A percentile compares a stretch with the other conserved stretches of the same genome.
phyloP scores from a whole-genome alignment of 352 stramenopile genomes.

The Globisporangium emineosum region DNA sequence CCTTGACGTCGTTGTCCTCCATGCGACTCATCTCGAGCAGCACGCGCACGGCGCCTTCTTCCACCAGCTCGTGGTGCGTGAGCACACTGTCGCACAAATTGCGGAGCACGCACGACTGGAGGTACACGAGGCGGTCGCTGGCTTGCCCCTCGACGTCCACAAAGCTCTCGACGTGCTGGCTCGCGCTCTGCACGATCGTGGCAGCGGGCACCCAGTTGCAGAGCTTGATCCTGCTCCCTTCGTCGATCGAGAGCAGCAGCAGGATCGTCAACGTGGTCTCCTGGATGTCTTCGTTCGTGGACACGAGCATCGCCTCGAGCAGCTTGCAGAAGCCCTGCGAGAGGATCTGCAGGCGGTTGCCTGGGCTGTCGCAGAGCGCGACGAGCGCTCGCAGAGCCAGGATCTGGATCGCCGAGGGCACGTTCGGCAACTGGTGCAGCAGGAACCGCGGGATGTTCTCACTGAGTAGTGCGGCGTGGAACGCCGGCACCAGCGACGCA shows the following conservation, averaged over 20 bases:
- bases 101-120: conserved; percentile 68
- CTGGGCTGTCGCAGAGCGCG: conserved; percentile 44
- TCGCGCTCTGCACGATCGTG: conserved; percentile 34
- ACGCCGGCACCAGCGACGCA: conserved; percentile 44
- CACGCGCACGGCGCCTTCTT: conserved; percentile 45
- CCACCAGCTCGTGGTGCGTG: conserved; percentile 70
- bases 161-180: conserved; percentile 27
- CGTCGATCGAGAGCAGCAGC: conserved; percentile 54
- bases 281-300: conserved; percentile 39
- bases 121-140: conserved; percentile 32
- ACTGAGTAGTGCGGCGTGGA: conserved; percentile 53
- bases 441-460: conserved; percentile 71
- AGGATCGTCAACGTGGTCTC: conserved; percentile 54
- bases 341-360: conserved; percentile 47
- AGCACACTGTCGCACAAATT: conserved; percentile 73
- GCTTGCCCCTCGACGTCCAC: not conserved
- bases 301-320: conserved; percentile 41
- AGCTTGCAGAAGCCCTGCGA: conserved; percentile 49
- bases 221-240: conserved; percentile 63
- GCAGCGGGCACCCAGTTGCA: conserved; percentile 61
- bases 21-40: conserved; percentile 62
- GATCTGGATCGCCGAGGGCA: conserved; percentile 34
- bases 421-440: conserved; percentile 36
- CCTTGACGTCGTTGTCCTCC: conserved; percentile 44
- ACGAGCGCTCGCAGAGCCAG: conserved; percentile 50